phyloP scores from a whole-genome alignment of 1,139 yeast species.

The Zygosaccharomyces sapae region DNA sequence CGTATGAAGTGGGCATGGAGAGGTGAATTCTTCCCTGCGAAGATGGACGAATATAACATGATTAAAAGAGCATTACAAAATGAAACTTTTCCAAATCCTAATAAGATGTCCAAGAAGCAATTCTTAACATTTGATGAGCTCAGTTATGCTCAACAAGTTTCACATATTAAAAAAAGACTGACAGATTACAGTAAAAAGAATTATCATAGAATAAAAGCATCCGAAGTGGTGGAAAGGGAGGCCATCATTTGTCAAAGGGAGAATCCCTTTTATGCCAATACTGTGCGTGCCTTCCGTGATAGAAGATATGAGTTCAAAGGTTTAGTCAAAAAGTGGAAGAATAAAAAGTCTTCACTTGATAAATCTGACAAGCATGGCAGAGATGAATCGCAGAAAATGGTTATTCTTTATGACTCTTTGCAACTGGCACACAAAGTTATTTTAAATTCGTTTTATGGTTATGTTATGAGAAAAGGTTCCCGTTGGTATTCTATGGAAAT shows the following conservation, averaged over 20 bases:
- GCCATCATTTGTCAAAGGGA: conserved; percentile 97
- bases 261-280: conserved; percentile 92
- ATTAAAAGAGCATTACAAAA: conserved; percentile 76
- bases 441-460: conserved; percentile 94
- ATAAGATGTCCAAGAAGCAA: conserved; percentile 40
- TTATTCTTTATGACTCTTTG: conserved; percentile 86
- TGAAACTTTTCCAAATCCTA: conserved; percentile 66
- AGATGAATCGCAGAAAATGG: conserved; percentile 92
- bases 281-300: conserved; percentile 92
- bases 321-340: conserved; percentile 90
- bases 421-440: conserved; percentile 97
- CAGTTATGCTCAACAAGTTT: conserved; percentile 72
- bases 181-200: conserved; percentile 82
- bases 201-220: conserved; percentile 73
- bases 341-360: conserved; percentile 58
- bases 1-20: conserved; percentile 97
- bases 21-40: conserved; percentile 91
- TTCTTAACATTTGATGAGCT: conserved; percentile 68
- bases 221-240: conserved; percentile 83
- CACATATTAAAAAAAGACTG: conserved; percentile 70
- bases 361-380: conserved; percentile 51
- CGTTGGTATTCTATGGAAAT: conserved; percentile 99
- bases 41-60: conserved; percentile 88
- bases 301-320: conserved; percentile 95
- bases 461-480: conserved; percentile 98